Conservation (phyloP, 2,329 filamentous ascomycete species). For the Colletotrichum sp. region DNA sequence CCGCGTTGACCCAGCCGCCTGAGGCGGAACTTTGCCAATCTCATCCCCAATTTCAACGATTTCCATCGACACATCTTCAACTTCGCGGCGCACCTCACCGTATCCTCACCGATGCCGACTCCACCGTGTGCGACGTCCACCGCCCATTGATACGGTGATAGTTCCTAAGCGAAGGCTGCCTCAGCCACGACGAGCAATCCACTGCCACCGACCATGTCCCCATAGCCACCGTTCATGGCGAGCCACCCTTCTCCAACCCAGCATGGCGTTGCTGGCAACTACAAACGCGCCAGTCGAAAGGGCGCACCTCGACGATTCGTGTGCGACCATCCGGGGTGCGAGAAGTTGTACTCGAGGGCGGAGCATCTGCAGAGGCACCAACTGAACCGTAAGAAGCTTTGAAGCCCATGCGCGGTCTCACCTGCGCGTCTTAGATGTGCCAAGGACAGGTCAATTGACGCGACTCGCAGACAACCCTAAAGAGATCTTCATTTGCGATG, state of each 20-base stretch:
- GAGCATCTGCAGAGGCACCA: conserved; percentile 85
- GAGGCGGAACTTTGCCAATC: conserved; percentile 1
- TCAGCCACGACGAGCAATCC: neutral
- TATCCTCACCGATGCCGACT: neutral
- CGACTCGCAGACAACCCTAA: conserved; percentile 71
- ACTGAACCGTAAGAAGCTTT: conserved; percentile 64
- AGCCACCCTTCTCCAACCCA: conserved; percentile 2
- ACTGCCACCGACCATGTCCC: neutral
- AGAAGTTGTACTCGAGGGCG: conserved; percentile 80
- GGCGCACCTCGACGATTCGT: conserved; percentile 57
- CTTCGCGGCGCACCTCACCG: neutral
- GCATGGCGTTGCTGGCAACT: conserved; percentile 28
- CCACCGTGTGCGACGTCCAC: neutral
- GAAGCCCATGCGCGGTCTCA: neutral
- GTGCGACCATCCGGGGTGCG: conserved; percentile 75
- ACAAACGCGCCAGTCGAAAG: conserved; percentile 58
- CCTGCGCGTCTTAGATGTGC: conserved; percentile 1
- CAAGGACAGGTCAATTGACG: neutral
- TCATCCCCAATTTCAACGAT: neutral
- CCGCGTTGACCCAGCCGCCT: neutral
- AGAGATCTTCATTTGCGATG: conserved; percentile 80
- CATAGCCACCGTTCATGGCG: conserved; percentile 6
- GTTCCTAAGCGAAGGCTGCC: neutral
- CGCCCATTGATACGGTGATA: neutral
- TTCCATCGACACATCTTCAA: neutral